These are phyloP conservation scores for Trametes punicea DNA, from an alignment of 768 basidiomycete species.

Conservation along the genomic window DNA sequence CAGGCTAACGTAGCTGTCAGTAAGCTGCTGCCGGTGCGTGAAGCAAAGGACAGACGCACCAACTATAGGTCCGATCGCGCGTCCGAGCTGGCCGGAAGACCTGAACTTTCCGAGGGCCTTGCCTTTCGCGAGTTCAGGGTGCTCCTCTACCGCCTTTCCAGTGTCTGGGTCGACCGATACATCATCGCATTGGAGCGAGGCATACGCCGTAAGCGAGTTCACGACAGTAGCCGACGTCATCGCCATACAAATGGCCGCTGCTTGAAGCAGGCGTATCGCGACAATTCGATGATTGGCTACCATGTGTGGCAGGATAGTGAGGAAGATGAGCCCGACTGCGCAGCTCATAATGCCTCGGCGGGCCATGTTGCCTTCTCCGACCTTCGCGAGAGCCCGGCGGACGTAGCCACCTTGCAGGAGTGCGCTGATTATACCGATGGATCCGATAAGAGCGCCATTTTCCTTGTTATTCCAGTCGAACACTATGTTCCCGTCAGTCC, in stretches of 20 bases:
- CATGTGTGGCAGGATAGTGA: conserved; percentile 67
- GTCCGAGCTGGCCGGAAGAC: conserved; percentile 90
- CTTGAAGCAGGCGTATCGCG: conserved; percentile 54
- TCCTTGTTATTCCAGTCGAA: conserved; percentile 88
- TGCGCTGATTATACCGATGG: conserved; percentile 88
- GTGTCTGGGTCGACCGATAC: conserved; percentile 48
- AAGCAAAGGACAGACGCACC: conserved; percentile 38
- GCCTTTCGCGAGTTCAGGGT: conserved; percentile 77
- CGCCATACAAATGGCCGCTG: conserved; percentile 80
- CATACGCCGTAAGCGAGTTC: conserved; percentile 86
- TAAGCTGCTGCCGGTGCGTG: neutral
- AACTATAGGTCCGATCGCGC: conserved; percentile 89
- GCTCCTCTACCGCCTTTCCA: conserved; percentile 50
- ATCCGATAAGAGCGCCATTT: conserved; percentile 80
- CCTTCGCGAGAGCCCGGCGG: conserved; percentile 68
- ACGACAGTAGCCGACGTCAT: conserved; percentile 97
- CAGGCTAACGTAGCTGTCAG: conserved; percentile 50
- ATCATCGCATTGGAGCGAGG: conserved; percentile 89
- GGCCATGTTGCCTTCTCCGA: conserved; percentile 83
- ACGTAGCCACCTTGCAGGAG: conserved; percentile 94
- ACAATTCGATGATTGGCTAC: conserved; percentile 39
- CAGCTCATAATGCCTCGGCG: conserved; percentile 76
- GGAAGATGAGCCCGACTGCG: conserved; percentile 61
- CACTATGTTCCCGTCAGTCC: conserved; percentile 41
- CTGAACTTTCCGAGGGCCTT: conserved; percentile 82